Evolutionary conservation across 2,329 filamentous ascomycete genomes (phyloP).

Genomic region (Cercospora zeae-maydis): DNA sequence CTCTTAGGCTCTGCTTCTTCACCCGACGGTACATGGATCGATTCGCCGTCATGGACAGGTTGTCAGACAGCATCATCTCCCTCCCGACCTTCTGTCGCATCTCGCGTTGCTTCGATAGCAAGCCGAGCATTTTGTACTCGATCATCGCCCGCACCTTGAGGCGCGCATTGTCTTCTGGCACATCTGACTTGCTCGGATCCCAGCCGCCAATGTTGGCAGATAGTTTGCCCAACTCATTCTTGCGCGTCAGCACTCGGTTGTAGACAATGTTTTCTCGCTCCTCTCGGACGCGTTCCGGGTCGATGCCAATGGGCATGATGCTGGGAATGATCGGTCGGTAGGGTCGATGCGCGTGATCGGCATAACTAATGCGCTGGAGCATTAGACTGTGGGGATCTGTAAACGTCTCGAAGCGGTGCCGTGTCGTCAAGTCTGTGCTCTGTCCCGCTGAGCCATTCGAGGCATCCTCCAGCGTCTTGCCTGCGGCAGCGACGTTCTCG

Average conservation of each 20-base stretch:
- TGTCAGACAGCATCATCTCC: constrained; percentile 93
- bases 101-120: constrained; percentile 84
- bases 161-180: constrained; percentile 69
- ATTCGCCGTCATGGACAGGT: constrained; percentile 95
- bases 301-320: constrained; percentile 82
- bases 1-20: constrained; percentile 95
- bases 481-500: constrained; percentile 43
- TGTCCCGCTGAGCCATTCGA: constrained; percentile 42
- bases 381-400: constrained; percentile 66
- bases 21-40: constrained; percentile 83
- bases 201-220: constrained; percentile 83
- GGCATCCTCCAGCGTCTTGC: constrained; percentile 52
- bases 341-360: constrained; percentile 70
- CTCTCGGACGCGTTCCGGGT: constrained; percentile 78
- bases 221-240: constrained; percentile 75
- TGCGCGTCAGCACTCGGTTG: constrained; percentile 82
- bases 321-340: constrained; percentile 79
- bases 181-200: constrained; percentile 69
- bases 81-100: constrained; percentile 82
- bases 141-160: constrained; percentile 88
- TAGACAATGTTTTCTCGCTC: constrained; percentile 85
- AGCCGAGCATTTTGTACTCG: constrained; percentile 84
- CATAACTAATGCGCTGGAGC: constrained; percentile 65
- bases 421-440: constrained; percentile 34
- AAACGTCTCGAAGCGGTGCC: constrained; percentile 65